Conservation (phyloP, 768 basidiomycete species). For the Russula emetica region DNA sequence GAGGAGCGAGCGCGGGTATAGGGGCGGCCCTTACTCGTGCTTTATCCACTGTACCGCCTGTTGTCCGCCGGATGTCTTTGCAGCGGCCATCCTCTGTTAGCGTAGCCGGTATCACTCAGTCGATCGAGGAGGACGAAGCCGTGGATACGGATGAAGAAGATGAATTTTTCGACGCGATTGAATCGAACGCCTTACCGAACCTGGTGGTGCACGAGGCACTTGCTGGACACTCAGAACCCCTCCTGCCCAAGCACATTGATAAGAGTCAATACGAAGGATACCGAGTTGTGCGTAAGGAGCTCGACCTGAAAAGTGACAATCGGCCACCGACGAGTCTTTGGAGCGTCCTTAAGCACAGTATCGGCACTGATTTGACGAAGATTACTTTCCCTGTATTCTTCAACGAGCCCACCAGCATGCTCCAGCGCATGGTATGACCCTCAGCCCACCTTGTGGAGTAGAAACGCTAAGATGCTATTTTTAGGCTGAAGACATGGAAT, state of each 20-base stretch:
- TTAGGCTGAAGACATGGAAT: slow-evolving; percentile 94
- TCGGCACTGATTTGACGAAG: slow-evolving; percentile 95
- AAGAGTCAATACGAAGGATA: slow-evolving; percentile 63
- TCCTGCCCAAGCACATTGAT: slow-evolving; percentile 38
- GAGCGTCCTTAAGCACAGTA: slow-evolving; percentile 91
- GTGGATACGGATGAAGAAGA: slow-evolving; percentile 77
- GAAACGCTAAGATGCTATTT: slow-evolving; percentile 14
- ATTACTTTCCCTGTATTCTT: slow-evolving; percentile 94
- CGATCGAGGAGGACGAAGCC: slow-evolving; percentile 33
- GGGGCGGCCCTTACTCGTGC: slow-evolving; percentile 4
- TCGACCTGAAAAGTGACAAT: slow-evolving; percentile 69
- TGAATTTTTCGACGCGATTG: slow-evolving; percentile 97
- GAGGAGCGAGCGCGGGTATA: background rate
- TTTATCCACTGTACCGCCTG: slow-evolving; percentile 6
- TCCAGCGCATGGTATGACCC: slow-evolving; percentile 76
- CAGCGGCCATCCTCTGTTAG: background rate
- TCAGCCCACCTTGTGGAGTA: background rate
- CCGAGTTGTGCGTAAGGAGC: slow-evolving; percentile 48
- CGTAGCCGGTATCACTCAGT: background rate
- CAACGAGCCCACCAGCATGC: slow-evolving; percentile 93
- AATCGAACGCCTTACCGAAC: slow-evolving; percentile 72
- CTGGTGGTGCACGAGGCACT: slow-evolving; percentile 64
- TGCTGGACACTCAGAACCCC: slow-evolving; percentile 40
- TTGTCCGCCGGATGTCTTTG: slow-evolving; percentile 21
- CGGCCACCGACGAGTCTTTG: slow-evolving; percentile 87